Percentiles rank a stretch among this genome's conserved stretches.
phyloP scores from a whole-genome alignment of 140 eudicot species.

The Bidens hawaiensis region DNA sequence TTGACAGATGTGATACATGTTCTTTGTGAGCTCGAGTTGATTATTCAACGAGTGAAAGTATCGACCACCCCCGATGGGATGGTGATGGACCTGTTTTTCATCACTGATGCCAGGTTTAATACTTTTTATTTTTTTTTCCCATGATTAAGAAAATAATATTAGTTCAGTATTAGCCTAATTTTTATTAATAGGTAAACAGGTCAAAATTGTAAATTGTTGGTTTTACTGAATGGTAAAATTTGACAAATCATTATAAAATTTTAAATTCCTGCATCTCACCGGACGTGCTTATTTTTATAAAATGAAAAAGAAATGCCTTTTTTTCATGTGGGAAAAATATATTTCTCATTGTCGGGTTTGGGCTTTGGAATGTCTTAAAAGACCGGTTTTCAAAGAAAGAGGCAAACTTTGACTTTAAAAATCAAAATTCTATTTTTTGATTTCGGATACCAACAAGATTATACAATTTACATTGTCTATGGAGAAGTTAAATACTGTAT shows the following conservation, averaged over 20 bases:
- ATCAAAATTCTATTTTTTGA: background rate
- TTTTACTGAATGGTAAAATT: background rate
- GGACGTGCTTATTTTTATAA: background rate
- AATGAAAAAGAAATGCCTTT: background rate
- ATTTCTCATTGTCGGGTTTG: background rate
- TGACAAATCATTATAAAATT: no score
- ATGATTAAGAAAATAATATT: background rate
- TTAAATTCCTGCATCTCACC: background rate
- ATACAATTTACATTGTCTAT: background rate
- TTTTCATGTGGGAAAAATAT: background rate
- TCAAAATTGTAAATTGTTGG: background rate
- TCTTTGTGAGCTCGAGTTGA: slow-evolving; percentile 82
- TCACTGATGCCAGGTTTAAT: slow-evolving; percentile 81
- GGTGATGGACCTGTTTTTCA: slow-evolving; percentile 87
- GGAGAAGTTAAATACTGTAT: background rate
- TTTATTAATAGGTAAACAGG: background rate
- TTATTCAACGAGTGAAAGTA: slow-evolving; percentile 76
- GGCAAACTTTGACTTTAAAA: slow-evolving; percentile 14
- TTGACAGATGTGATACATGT: slow-evolving; percentile 65
- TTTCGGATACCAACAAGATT: background rate
- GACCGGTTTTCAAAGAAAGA: background rate
- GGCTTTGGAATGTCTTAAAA: background rate
- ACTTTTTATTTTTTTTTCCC: background rate
- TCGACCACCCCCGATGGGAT: slow-evolving; percentile 95
- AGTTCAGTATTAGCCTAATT: background rate